Percentiles rank a stretch among this genome's conserved stretches.
Conservation (phyloP, 148 eudicot species). For the Dianthus caryophyllus region DNA sequence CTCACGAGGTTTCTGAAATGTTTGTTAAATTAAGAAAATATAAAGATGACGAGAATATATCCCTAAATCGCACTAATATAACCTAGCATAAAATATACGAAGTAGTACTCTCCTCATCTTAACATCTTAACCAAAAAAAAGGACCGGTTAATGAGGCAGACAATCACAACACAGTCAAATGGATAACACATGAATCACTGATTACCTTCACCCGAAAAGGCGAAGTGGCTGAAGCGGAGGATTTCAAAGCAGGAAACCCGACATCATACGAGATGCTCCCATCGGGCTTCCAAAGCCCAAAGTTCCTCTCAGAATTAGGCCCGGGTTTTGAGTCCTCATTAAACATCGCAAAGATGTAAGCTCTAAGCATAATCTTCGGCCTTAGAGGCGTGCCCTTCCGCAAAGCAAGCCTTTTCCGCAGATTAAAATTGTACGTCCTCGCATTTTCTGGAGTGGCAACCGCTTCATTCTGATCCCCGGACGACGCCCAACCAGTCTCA, state of each 20-base stretch:
- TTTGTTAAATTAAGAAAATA: too few relatives aligned
- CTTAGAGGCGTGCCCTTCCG: slow-evolving; percentile 75
- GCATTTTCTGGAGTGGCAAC: slow-evolving; percentile 71
- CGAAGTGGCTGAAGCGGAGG: slow-evolving; percentile 47
- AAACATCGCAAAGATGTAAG: slow-evolving; percentile 68
- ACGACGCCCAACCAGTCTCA: slow-evolving; percentile 93
- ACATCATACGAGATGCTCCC: slow-evolving; percentile 63
- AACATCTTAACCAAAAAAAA: too few relatives aligned
- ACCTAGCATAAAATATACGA: too few relatives aligned
- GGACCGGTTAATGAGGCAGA: too few relatives aligned
- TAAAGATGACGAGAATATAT: too few relatives aligned
- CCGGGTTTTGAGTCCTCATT: slow-evolving; percentile 73
- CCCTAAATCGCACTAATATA: too few relatives aligned
- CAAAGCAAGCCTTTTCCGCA: slow-evolving; percentile 74
- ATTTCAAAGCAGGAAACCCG: slow-evolving; percentile 55
- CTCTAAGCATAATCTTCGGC: slow-evolving; percentile 55
- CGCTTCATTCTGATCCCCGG: slow-evolving; percentile 63
- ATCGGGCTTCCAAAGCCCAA: slow-evolving; percentile 72
- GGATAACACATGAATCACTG: not conserved
- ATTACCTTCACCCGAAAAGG: slow-evolving; percentile 45
- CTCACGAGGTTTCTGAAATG: too few relatives aligned
- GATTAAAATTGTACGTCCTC: slow-evolving; percentile 61
- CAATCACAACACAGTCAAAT: not conserved
- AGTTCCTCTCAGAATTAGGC: slow-evolving; percentile 66
- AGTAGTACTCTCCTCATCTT: too few relatives aligned